A percentile compares a stretch with the other conserved stretches of the same genome.
Evolutionary conservation across 2,329 filamentous ascomycete genomes (phyloP).

Genomic region (Colletotrichum sp.): DNA sequence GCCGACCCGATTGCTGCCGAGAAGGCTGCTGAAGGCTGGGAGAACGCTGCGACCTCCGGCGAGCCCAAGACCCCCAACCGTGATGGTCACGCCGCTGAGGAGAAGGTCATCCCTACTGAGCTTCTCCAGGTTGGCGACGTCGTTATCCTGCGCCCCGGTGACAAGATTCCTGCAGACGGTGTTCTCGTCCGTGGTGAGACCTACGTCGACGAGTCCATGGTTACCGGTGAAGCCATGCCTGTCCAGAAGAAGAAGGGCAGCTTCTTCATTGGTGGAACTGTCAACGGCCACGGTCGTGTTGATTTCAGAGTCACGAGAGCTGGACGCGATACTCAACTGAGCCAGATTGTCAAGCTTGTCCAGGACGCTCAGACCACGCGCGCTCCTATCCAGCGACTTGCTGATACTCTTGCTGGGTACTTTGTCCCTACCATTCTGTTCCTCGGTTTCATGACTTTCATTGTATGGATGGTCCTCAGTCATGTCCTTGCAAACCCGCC

Average conservation of each 20-base stretch:
- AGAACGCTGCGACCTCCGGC: constrained; percentile 41
- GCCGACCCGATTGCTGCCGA: constrained; percentile 91
- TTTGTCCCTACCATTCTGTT: constrained; percentile 91
- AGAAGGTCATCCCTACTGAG: constrained; percentile 89
- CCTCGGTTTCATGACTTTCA: constrained; percentile 84
- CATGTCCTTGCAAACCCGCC: constrained; percentile 86
- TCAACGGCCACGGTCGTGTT: constrained; percentile 90
- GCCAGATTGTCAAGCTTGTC: constrained; percentile 97
- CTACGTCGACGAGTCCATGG: constrained; percentile 97
- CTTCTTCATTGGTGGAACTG: constrained; percentile 87
- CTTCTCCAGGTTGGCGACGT: constrained; percentile 93
- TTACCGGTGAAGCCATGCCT: constrained; percentile 95
- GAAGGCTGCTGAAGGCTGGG: constrained; percentile 86
- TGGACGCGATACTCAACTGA: constrained; percentile 93
- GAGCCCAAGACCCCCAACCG: constrained; percentile 50
- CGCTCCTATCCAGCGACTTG: constrained; percentile 92
- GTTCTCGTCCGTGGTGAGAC: constrained; percentile 87
- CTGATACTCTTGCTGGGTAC: constrained; percentile 88
- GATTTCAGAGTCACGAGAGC: constrained; percentile 93
- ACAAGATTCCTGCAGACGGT: constrained; percentile 96
- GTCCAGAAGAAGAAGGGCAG: constrained; percentile 86
- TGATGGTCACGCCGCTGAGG: constrained; percentile 72
- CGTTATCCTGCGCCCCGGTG: constrained; percentile 89
- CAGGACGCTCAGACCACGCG: constrained; percentile 95
- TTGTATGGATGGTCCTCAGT: constrained; percentile 93